These are phyloP conservation scores for Xylaria sp. DNA, from an alignment of 2,329 filamentous ascomycete species.

Conservation along the genomic window DNA sequence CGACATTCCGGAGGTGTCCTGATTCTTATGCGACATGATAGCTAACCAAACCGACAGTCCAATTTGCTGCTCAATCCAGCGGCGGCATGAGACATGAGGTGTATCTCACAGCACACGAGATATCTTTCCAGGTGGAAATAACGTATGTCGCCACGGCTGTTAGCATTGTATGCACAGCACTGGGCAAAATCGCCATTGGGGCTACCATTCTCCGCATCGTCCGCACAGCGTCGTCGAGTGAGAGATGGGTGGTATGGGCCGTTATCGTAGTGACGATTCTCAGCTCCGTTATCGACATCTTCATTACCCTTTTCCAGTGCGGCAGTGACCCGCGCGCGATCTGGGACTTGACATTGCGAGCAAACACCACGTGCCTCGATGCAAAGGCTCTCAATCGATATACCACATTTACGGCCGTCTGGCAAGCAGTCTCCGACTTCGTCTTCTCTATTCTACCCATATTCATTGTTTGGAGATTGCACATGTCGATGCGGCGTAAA, in stretches of 20 bases:
- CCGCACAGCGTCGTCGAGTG: conserved; percentile 18
- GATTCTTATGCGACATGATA: neutral
- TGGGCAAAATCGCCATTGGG: conserved; percentile 30
- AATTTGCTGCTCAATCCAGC: conserved; percentile 24
- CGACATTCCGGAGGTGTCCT: neutral
- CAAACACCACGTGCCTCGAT: conserved; percentile 18
- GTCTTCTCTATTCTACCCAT: conserved; percentile 28
- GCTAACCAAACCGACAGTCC: conserved; percentile 20
- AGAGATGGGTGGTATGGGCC: conserved; percentile 29
- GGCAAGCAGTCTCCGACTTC: conserved; percentile 29
- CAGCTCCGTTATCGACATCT: conserved; percentile 28
- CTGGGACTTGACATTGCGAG: conserved; percentile 14
- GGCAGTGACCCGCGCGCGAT: conserved; percentile 22
- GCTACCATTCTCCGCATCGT: conserved; percentile 29
- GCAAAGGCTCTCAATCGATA: conserved; percentile 10
- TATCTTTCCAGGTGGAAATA: conserved; percentile 24
- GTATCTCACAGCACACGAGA: conserved; percentile 17
- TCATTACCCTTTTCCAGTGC: conserved; percentile 28
- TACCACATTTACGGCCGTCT: conserved; percentile 29
- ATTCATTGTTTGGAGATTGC: conserved; percentile 28
- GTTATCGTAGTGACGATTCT: conserved; percentile 19
- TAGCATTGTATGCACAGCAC: conserved; percentile 26
- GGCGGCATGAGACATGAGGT: conserved; percentile 21
- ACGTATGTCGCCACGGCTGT: conserved; percentile 18
- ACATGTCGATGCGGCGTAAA: conserved; percentile 24